phyloP scores from a whole-genome alignment of 192 early-diverging fungal genomes.

The Podila verticillata region DNA sequence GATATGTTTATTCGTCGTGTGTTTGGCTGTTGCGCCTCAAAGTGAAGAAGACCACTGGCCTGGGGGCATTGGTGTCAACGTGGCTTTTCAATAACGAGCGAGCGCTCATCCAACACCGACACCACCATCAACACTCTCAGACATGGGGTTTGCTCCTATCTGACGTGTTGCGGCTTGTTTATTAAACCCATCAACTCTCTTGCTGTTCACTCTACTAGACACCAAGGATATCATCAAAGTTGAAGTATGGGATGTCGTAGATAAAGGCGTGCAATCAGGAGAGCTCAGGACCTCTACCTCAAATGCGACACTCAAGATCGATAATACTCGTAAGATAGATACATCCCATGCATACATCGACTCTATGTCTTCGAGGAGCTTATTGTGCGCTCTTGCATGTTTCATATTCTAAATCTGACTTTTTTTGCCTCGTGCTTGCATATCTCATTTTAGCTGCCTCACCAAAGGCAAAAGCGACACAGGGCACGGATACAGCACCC shows the following conservation, averaged over 20 bases:
- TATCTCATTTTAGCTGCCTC: constrained; percentile 14
- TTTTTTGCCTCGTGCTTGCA: neutral
- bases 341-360: neutral
- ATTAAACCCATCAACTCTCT: neutral
- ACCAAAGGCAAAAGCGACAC: constrained; percentile 13
- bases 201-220: constrained; percentile 19
- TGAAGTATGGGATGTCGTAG: constrained; percentile 71
- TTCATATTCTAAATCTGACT: constrained; percentile 7
- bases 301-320: constrained; percentile 42
- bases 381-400: neutral
- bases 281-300: constrained; percentile 10
- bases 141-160: too few relatives aligned
- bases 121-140: too few relatives aligned
- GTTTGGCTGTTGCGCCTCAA: too few relatives aligned
- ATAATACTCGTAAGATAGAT: constrained; percentile 36
- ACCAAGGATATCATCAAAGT: constrained; percentile 69
- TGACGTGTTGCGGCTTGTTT: too few relatives aligned
- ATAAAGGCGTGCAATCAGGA: constrained; percentile 55
- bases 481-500: constrained; percentile 7
- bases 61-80: too few relatives aligned
- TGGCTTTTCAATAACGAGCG: too few relatives aligned
- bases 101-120: too few relatives aligned
- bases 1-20: neutral
- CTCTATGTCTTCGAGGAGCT: neutral
- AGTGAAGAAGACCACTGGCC: too few relatives aligned